Conservation (phyloP, 2,329 filamentous ascomycete species). For the Fusarium compactum region DNA sequence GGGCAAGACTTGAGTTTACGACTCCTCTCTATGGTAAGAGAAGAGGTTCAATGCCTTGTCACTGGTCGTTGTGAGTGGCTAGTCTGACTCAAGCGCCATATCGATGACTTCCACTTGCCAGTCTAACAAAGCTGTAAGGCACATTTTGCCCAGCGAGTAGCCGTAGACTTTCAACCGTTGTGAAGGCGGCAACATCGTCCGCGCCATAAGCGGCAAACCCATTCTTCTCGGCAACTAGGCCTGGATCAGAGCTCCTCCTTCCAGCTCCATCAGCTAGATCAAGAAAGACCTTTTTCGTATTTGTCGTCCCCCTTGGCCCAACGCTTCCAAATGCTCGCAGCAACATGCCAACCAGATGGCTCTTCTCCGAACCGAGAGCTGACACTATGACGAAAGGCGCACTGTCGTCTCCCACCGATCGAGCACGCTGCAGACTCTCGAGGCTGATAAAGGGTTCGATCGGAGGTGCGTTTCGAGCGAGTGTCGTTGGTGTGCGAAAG, state of each 20-base stretch:
- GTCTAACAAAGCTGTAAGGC: constrained; percentile 85
- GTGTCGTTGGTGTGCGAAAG: constrained; percentile 72
- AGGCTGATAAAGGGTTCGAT: constrained; percentile 85
- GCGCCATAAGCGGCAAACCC: constrained; percentile 85
- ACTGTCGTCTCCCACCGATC: constrained; percentile 61
- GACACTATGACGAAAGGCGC: constrained; percentile 86
- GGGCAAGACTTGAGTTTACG: neutral
- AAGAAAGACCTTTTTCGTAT: constrained; percentile 77
- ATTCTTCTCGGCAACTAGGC: constrained; percentile 76
- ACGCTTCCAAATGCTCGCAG: constrained; percentile 75
- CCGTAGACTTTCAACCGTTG: constrained; percentile 83
- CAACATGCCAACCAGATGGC: constrained; percentile 80
- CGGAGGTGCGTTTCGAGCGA: constrained; percentile 72
- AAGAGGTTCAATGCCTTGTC: neutral
- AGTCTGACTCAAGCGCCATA: constrained; percentile 55
- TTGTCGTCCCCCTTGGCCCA: constrained; percentile 49
- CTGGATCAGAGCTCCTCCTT: constrained; percentile 72
- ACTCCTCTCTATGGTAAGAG: neutral
- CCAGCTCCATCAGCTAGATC: constrained; percentile 74
- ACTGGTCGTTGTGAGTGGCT: neutral
- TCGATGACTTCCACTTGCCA: constrained; percentile 69
- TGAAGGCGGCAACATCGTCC: constrained; percentile 85
- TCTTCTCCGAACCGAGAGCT: constrained; percentile 82
- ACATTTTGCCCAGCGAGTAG: constrained; percentile 88
- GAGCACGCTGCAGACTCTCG: constrained; percentile 68